Percentiles rank a stretch among this genome's conserved stretches.
Evolutionary conservation across 306 rosid species (phyloP).

Genomic region (Sesbania bispinosa): DNA sequence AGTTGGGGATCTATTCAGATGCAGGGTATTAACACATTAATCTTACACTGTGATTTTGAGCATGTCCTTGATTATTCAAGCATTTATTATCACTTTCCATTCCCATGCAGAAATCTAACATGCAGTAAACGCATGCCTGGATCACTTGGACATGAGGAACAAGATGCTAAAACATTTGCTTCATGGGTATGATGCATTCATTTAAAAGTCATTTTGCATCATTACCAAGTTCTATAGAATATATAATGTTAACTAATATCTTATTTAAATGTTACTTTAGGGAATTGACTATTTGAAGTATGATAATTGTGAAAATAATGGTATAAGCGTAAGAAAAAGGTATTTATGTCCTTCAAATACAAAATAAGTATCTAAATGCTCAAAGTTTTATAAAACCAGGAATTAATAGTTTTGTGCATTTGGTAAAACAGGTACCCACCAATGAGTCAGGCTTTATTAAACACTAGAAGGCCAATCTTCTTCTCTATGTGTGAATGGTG

Average conservation of each 20-base stretch:
- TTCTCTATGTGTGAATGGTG: conserved; percentile 70
- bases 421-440: conserved; percentile 45
- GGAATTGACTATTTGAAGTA: conserved; percentile 58
- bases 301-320: conserved; percentile 1
- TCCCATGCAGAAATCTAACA: conserved; percentile 37
- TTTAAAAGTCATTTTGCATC: background rate
- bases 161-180: conserved; percentile 66
- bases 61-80: background rate
- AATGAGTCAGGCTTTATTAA: conserved; percentile 55
- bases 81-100: background rate
- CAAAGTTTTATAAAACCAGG: background rate
- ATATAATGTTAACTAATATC: background rate
- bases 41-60: background rate
- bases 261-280: conserved; percentile 9
- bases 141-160: conserved; percentile 55
- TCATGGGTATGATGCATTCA: conserved; percentile 44
- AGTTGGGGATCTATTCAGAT: conserved; percentile 65
- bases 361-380: no score
- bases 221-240: background rate
- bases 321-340: background rate
- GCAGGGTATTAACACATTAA: conserved; percentile 49
- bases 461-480: conserved; percentile 45
- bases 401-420: background rate
- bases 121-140: conserved; percentile 65
- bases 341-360: background rate